Conservation (phyloP, 352 stramenopile genomes). For the Phytophthora megakarya region DNA sequence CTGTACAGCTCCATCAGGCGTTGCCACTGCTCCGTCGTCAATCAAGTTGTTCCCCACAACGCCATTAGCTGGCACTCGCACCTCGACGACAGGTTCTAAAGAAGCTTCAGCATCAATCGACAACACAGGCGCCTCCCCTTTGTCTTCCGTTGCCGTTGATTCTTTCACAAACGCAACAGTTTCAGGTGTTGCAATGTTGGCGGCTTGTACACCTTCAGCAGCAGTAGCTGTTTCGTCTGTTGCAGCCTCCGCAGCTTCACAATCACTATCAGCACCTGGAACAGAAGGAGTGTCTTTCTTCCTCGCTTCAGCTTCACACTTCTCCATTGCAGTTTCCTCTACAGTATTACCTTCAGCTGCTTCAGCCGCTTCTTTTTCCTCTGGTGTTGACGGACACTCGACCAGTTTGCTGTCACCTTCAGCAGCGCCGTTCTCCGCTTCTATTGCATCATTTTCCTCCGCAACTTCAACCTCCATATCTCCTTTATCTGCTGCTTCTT, state of each 20-base stretch:
- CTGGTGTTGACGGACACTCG: constrained; percentile 7
- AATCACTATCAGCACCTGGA: constrained; percentile 10
- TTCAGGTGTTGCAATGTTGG: constrained; percentile 18
- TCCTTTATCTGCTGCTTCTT: background rate
- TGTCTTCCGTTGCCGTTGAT: constrained; percentile 4
- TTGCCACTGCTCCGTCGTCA: constrained; percentile 25
- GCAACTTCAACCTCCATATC: background rate
- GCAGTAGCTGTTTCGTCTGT: background rate
- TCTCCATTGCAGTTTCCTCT: constrained; percentile 1
- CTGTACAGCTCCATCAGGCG: constrained; percentile 29
- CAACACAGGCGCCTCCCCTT: constrained; percentile 6
- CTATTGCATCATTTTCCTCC: background rate
- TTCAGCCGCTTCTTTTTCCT: constrained; percentile 5
- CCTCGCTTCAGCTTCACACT: constrained; percentile 12
- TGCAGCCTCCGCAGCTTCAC: background rate
- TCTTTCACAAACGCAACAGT: constrained; percentile 1
- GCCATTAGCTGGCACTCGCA: background rate
- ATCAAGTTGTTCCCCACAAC: constrained; percentile 13
- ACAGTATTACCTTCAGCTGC: background rate
- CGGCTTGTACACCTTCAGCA: constrained; percentile 1
- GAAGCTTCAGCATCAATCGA: constrained; percentile 16
- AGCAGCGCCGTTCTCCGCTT: constrained; percentile 6
- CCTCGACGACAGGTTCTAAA: background rate
- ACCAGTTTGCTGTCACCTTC: constrained; percentile 1
- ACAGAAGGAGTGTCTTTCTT: constrained; percentile 5